Evolutionary conservation across 1,139 yeast species (phyloP).

Genomic region (Lodderomyces theae): DNA sequence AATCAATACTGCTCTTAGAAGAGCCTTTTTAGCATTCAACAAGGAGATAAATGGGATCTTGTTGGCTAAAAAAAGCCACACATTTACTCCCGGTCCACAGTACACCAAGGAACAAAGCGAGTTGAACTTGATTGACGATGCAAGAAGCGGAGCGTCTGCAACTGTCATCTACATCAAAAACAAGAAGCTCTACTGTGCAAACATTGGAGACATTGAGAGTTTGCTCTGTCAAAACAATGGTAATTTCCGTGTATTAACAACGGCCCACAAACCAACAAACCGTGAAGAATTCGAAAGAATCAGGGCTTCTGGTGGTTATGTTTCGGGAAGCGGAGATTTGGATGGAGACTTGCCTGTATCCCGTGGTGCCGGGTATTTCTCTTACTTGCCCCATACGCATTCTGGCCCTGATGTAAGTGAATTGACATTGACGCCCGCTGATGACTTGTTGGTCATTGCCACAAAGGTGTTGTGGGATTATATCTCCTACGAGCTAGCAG

Average conservation of each 20-base stretch:
- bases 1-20: conserved; percentile 66
- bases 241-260: conserved; percentile 68
- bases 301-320: conserved; percentile 88
- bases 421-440: conserved; percentile 61
- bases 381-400: conserved; percentile 82
- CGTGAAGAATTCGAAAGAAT: conserved; percentile 82
- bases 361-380: conserved; percentile 89
- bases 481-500: conserved; percentile 80
- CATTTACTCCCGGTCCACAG: conserved; percentile 23
- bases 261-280: conserved; percentile 80
- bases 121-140: conserved; percentile 54
- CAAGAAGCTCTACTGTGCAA: conserved; percentile 72
- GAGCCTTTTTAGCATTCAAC: conserved; percentile 76
- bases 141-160: conserved; percentile 81
- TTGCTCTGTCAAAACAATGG: conserved; percentile 79
- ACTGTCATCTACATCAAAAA: conserved; percentile 78
- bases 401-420: conserved; percentile 81
- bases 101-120: conserved; percentile 42
- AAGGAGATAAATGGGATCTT: conserved; percentile 62
- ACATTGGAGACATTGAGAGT: conserved; percentile 88
- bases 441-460: conserved; percentile 85
- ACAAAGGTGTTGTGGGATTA: conserved; percentile 83
- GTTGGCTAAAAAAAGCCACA: conserved; percentile 34
- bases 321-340: conserved; percentile 78
- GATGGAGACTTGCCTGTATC: conserved; percentile 84